Conservation (phyloP, 1,139 yeast species). For the Zygosaccharomyces pseudobailii region DNA sequence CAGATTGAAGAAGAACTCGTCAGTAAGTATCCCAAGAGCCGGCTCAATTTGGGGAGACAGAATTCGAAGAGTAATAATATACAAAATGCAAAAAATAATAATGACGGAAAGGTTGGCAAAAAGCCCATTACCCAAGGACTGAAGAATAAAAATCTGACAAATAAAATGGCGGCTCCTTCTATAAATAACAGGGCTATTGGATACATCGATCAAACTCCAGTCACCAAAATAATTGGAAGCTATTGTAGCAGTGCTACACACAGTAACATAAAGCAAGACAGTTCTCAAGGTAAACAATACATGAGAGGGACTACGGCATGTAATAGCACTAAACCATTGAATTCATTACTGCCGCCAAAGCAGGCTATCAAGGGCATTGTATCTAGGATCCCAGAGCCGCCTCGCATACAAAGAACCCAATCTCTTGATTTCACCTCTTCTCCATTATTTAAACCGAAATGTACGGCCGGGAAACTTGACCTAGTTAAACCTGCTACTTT, state of each 20-base stretch:
- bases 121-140: constrained; percentile 5
- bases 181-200: neutral
- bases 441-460: constrained; percentile 6
- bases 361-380: constrained; percentile 9
- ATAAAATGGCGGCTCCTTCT: neutral
- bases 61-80: neutral
- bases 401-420: constrained; percentile 5
- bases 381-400: constrained; percentile 8
- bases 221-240: constrained; percentile 3
- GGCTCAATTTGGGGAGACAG: constrained; percentile 18
- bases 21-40: constrained; percentile 32
- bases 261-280: neutral
- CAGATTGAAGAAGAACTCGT: constrained; percentile 41
- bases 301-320: constrained; percentile 13
- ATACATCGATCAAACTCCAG: constrained; percentile 10
- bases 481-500: constrained; percentile 20
- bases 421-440: constrained; percentile 9
- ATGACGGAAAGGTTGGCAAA: constrained; percentile 3
- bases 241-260: neutral
- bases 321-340: constrained; percentile 15
- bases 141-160: neutral
- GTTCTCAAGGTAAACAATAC: constrained; percentile 6
- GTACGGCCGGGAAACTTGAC: constrained; percentile 6
- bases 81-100: neutral
- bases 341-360: constrained; percentile 15